phyloP scores from a whole-genome alignment of 768 basidiomycete genomes.

The Neoboletus brunneissimus region DNA sequence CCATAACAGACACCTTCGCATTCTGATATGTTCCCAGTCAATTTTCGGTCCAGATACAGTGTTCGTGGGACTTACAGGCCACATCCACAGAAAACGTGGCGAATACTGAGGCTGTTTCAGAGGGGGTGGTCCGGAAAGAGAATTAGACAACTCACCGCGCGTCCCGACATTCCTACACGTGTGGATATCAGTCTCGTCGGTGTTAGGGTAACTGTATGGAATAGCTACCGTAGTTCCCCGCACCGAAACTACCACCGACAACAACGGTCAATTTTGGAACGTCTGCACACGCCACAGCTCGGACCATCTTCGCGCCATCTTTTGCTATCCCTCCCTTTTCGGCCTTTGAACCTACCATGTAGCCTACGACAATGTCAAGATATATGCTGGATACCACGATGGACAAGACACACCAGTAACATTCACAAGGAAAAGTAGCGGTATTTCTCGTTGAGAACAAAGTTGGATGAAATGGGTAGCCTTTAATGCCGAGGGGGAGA shows the following conservation, averaged over 20 bases:
- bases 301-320: conserved; percentile 95
- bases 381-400: background rate
- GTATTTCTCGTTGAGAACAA: conserved; percentile 88
- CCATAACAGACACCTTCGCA: conserved; percentile 94
- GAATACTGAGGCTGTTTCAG: conserved; percentile 59
- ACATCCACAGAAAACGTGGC: conserved; percentile 96
- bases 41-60: conserved; percentile 4
- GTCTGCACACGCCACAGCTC: conserved; percentile 89
- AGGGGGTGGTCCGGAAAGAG: conserved; percentile 1
- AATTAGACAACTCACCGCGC: conserved; percentile 61
- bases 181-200: conserved; percentile 12
- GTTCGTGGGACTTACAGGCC: conserved; percentile 65
- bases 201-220: conserved; percentile 1
- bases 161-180: conserved; percentile 79
- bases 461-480: conserved; percentile 95
- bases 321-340: conserved; percentile 94
- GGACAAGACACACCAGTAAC: conserved; percentile 61
- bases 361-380: conserved; percentile 45
- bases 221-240: conserved; percentile 85
- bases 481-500: conserved; percentile 91
- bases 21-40: conserved; percentile 46
- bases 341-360: conserved; percentile 97
- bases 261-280: conserved; percentile 93
- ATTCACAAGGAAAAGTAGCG: conserved; percentile 90
- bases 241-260: conserved; percentile 91